These are phyloP conservation scores for Phytophthora cactorum DNA, from an alignment of 352 stramenopile genomes.

Conservation along the genomic window DNA sequence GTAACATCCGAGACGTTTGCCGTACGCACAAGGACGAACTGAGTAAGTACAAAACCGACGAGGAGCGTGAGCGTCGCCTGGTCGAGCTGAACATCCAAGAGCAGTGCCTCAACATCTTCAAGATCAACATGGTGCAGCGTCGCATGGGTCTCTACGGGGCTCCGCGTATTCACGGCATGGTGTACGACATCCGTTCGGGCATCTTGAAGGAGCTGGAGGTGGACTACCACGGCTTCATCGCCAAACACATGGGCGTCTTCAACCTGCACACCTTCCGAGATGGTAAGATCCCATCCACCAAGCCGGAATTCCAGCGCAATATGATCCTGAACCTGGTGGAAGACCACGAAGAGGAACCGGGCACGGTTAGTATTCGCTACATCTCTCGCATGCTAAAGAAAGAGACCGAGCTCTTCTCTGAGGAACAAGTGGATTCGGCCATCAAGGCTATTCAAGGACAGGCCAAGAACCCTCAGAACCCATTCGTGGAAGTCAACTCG, in stretches of 20 bases:
- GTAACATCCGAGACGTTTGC: conserved; percentile 86
- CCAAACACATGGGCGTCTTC: conserved; percentile 59
- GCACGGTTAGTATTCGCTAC: conserved; percentile 57
- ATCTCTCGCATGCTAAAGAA: conserved; percentile 60
- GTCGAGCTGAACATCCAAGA: conserved; percentile 88
- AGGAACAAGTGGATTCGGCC: conserved; percentile 55
- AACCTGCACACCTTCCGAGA: conserved; percentile 61
- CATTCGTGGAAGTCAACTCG: conserved; percentile 52
- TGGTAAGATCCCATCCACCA: conserved; percentile 58
- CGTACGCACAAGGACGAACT: conserved; percentile 39
- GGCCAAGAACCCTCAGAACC: conserved; percentile 31
- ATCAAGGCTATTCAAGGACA: conserved; percentile 44
- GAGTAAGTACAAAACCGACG: conserved; percentile 24
- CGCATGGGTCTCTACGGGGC: conserved; percentile 69
- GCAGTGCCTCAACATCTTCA: conserved; percentile 88
- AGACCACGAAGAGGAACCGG: conserved; percentile 65
- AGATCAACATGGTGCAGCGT: conserved; percentile 84
- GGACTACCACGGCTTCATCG: conserved; percentile 48
- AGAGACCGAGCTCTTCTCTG: conserved; percentile 60
- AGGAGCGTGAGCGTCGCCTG: conserved; percentile 45
- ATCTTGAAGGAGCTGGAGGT: conserved; percentile 72
- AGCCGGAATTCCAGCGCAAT: conserved; percentile 57
- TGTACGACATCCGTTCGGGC: conserved; percentile 73
- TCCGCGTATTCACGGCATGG: conserved; percentile 74
- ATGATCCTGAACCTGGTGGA: conserved; percentile 62